These are phyloP conservation scores for Batrachochytrium dendrobatidis DNA, from an alignment of 371 early-diverging fungal genomes.

Conservation along the genomic window DNA sequence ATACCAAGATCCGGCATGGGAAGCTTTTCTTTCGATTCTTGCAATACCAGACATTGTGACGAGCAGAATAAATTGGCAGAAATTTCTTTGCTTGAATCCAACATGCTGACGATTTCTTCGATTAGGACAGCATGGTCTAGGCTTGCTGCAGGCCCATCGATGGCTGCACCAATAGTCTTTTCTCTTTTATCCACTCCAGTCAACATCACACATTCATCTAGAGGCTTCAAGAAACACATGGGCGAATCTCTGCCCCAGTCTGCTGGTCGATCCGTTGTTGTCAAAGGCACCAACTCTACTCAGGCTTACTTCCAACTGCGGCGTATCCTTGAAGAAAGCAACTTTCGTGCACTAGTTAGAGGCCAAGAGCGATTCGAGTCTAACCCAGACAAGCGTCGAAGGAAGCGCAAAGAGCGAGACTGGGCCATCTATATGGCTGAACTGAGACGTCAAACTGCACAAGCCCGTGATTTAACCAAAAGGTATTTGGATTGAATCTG, in stretches of 20 bases:
- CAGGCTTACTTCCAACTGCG: constrained; percentile 28
- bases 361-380: constrained; percentile 38
- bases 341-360: constrained; percentile 26
- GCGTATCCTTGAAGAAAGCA: constrained; percentile 28
- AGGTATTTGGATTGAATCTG: constrained; percentile 21
- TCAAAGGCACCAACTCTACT: background rate
- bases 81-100: too few species aligned
- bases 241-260: background rate
- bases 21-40: constrained; percentile 49
- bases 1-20: constrained; percentile 84
- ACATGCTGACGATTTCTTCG: too few species aligned
- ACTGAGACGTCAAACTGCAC: constrained; percentile 29
- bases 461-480: constrained; percentile 30
- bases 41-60: too few species aligned
- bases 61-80: too few species aligned
- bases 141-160: too few species aligned
- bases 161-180: too few species aligned
- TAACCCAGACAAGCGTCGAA: constrained; percentile 24
- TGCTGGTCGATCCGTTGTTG: background rate
- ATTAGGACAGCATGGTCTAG: too few species aligned
- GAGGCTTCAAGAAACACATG: constrained; percentile 2
- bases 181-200: too few species aligned
- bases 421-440: constrained; percentile 31
- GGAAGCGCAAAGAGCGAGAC: constrained; percentile 33
- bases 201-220: too few species aligned